A percentile compares a stretch with the other conserved stretches of the same genome.
Conservation (phyloP, 495 filamentous ascomycete genomes). For the Hamigera avellanea region DNA sequence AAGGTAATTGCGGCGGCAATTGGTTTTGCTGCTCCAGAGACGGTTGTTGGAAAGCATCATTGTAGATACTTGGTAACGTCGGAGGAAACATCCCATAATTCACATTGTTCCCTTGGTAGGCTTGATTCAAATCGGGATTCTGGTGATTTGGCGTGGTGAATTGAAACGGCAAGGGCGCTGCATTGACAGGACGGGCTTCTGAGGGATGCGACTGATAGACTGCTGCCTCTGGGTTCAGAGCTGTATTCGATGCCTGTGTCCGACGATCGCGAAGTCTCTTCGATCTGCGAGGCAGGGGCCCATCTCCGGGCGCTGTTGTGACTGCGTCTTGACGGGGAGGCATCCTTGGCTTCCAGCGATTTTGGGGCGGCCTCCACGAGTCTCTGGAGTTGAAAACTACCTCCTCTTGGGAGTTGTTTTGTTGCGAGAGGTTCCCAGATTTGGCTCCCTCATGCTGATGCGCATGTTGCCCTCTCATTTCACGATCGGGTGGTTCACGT, state of each 20-base stretch:
- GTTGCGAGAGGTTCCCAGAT: neutral
- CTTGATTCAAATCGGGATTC: too few relatives aligned
- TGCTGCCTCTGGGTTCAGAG: too few relatives aligned
- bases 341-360: neutral
- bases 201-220: too few relatives aligned
- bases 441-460: neutral
- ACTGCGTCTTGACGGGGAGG: too few relatives aligned
- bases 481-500: constrained; percentile 2
- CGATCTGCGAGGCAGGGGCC: too few relatives aligned
- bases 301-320: too few relatives aligned
- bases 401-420: neutral
- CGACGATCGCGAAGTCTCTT: too few relatives aligned
- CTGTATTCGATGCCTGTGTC: too few relatives aligned
- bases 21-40: neutral
- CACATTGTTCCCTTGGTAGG: neutral
- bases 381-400: neutral
- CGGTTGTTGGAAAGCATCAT: too few relatives aligned
- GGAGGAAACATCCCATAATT: neutral
- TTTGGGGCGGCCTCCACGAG: neutral
- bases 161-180: too few relatives aligned
- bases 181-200: too few relatives aligned
- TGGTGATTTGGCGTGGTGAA: too few relatives aligned
- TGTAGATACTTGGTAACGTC: neutral
- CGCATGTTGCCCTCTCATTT: neutral
- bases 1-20: neutral